Percentiles rank a stretch among this genome's conserved stretches.
Conservation (phyloP, 768 basidiomycete species). For the Ramaria rubella region DNA sequence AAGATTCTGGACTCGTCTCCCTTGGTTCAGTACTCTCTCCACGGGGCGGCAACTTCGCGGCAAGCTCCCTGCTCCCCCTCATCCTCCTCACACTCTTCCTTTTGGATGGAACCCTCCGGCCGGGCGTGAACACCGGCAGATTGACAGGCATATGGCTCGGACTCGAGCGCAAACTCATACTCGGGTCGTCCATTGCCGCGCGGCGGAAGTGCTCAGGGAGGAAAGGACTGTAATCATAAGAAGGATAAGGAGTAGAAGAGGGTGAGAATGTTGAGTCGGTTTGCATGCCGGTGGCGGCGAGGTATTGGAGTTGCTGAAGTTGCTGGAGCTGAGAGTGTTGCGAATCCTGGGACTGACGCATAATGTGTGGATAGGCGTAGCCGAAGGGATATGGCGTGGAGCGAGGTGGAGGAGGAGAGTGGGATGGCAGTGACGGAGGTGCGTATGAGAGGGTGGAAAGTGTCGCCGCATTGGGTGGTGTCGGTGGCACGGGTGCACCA, state of each 20-base stretch:
- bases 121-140: slow-evolving; percentile 40
- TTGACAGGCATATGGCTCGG: slow-evolving; percentile 61
- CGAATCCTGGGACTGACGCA: neutral
- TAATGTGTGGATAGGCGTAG: slow-evolving; percentile 27
- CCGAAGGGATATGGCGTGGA: slow-evolving; percentile 81
- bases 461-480: slow-evolving; percentile 67
- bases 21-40: slow-evolving; percentile 80
- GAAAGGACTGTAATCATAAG: slow-evolving; percentile 58
- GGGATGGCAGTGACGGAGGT: slow-evolving; percentile 25
- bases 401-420: slow-evolving; percentile 48
- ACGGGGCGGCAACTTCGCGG: slow-evolving; percentile 56
- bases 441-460: slow-evolving; percentile 55
- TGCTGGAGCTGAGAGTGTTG: slow-evolving; percentile 54
- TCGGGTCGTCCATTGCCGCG: slow-evolving; percentile 16
- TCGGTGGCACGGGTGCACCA: slow-evolving; percentile 72
- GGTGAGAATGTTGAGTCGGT: slow-evolving; percentile 76
- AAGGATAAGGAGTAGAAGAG: slow-evolving; percentile 66
- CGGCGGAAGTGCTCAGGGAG: slow-evolving; percentile 49
- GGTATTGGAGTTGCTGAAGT: slow-evolving; percentile 61
- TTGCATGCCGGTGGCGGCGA: slow-evolving; percentile 42
- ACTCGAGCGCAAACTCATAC: slow-evolving; percentile 62
- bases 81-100: slow-evolving; percentile 1
- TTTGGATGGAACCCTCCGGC: slow-evolving; percentile 24
- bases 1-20: slow-evolving; percentile 75
- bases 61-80: slow-evolving; percentile 2